Evolutionary conservation across 768 basidiomycete species (phyloP), one percentile per base, ranked within the genome.

Genomic region (Gymnopilus junonius): DNA sequence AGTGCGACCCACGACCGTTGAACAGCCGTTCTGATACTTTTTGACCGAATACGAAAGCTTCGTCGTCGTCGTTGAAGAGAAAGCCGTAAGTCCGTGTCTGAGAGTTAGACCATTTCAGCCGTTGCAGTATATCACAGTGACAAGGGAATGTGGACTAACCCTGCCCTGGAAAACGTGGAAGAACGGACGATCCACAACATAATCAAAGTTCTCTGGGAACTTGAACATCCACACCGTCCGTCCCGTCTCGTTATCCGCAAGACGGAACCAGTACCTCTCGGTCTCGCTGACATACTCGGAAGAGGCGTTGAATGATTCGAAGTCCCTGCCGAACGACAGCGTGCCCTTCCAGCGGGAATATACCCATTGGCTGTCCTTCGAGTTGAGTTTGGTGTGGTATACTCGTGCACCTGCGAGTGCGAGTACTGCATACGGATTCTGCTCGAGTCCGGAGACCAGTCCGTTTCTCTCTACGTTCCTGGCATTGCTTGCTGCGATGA

Each of bases 121-220:
- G 12, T 84, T 82, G 75, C 78, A 8, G 37, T 23, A 46, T 61
- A 43, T 10, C 20, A 43, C 51, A 53, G 21, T 42, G 55, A 17
- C 21, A 31, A 3, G 21, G n/a, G 21, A 46, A 31, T n/a, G 17
- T n/a, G n/a, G 29, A 51, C 92, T 72, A 71, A 96, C 95, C 78
- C 90, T 86, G 37, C 93, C 93, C 46, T 88, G 86, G 76, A 97
- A 96, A 35, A 88, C 83, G 75, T 98, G 94, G 77, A 97, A 97
- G 80, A 97, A 97, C 1, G 94, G 92, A 61, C 91, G 86, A 75
- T 97, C 94, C 67, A 90, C 83, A 68, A 85, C 84, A 74, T 96
- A 98, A 55, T 88, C 83, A 69, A 90, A 84, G 53, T 78, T 77
- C 48, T 78, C 76, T 0, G 86, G 85, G 58, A 91, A 79, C 63